These are phyloP conservation scores for Geranium brycei DNA, from an alignment of 345 rosid species.

Conservation along the genomic window DNA sequence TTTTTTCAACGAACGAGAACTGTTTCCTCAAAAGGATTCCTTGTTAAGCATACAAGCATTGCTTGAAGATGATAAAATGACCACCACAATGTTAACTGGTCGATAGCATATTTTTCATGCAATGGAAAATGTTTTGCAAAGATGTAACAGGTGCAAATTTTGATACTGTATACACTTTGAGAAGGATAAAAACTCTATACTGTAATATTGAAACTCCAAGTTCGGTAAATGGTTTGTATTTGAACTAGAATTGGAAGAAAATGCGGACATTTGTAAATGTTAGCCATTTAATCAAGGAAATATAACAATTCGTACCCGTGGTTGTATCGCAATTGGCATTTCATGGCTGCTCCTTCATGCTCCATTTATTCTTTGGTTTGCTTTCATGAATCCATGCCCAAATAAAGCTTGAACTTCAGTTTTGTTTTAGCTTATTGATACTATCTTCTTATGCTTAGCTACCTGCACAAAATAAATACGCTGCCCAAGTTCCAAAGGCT, in stretches of 20 bases:
- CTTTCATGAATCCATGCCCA: no score
- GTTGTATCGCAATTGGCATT: no score
- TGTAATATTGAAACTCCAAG: not conserved
- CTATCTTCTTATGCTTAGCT: no score
- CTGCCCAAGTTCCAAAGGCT: no score
- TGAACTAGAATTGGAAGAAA: no score
- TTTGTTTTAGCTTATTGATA: no score
- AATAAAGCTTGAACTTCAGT: no score
- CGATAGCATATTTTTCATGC: not conserved
- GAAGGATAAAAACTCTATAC: not conserved
- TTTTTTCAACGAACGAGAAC: slow-evolving; percentile 7
- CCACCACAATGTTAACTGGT: slow-evolving; percentile 12
- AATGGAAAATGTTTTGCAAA: not conserved
- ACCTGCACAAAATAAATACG: no score
- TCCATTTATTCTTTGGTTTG: no score
- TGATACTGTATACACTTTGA: not conserved
- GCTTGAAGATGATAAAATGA: slow-evolving; percentile 12
- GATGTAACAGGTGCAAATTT: not conserved
- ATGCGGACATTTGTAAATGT: not conserved
- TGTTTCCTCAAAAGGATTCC: not conserved
- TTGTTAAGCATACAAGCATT: not conserved
- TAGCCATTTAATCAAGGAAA: no score
- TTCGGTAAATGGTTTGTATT: not conserved
- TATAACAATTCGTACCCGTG: no score
- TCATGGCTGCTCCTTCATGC: no score